phyloP scores from a whole-genome alignment of 2,329 filamentous ascomycete species.

The Penicillium sp. region DNA sequence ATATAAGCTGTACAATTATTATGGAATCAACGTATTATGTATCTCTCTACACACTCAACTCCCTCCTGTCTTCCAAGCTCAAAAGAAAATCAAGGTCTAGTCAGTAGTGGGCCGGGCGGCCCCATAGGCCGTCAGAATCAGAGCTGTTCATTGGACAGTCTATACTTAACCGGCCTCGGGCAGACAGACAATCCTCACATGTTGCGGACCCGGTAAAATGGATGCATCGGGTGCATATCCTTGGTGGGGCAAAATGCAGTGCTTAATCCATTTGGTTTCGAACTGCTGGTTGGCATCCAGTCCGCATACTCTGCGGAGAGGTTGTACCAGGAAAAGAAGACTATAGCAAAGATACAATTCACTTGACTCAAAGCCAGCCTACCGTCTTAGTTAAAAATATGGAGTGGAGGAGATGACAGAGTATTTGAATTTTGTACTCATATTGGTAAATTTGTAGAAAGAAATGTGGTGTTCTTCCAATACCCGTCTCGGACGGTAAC shows the following conservation, averaged over 20 bases:
- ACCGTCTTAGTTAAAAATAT: too few species aligned
- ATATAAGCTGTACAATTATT: too few species aligned
- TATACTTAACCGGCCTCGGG: background rate
- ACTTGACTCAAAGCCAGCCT: too few species aligned
- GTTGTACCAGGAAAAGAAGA: background rate
- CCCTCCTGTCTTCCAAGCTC: background rate
- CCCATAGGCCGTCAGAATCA: slow-evolving; percentile 1
- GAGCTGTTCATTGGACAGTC: slow-evolving; percentile 1
- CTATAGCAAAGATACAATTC: background rate
- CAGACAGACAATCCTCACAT: slow-evolving; percentile 4
- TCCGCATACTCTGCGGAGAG: background rate
- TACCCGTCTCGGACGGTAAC: slow-evolving; percentile 19
- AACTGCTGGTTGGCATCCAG: background rate
- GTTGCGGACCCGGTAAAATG: slow-evolving; percentile 16
- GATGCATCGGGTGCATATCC: background rate
- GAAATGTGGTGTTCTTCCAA: background rate
- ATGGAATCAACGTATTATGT: too few species aligned
- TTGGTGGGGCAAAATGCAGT: slow-evolving; percentile 30
- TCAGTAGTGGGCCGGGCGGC: background rate
- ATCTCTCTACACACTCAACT: background rate
- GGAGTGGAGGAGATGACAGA: too few species aligned
- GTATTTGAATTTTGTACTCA: too few species aligned
- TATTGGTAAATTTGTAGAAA: too few species aligned
- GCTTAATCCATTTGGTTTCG: slow-evolving; percentile 27
- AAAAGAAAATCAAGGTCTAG: slow-evolving; percentile 3